Evolutionary conservation across 306 rosid species (phyloP).

Genomic region (Crataegus laevigata): DNA sequence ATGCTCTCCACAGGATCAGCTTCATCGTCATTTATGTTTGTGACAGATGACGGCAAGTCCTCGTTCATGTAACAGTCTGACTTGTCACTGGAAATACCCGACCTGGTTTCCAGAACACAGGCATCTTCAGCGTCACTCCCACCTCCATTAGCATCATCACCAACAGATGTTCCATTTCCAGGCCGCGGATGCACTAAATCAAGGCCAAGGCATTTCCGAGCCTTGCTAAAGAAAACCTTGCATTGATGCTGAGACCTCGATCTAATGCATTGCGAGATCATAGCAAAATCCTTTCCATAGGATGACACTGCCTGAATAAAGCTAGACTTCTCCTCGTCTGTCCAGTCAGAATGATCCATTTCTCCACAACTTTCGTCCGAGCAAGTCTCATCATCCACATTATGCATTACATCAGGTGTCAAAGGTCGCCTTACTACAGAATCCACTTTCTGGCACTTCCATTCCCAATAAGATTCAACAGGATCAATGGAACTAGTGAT

Average conservation of each 20-base stretch:
- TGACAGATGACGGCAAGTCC: conserved; percentile 34
- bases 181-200: conserved; percentile 45
- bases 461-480: conserved; percentile 42
- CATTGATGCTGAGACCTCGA: conserved; percentile 81
- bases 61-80: conserved; percentile 47
- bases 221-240: conserved; percentile 91
- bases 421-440: conserved; percentile 28
- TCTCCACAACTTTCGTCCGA: conserved; percentile 94
- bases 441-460: conserved; percentile 41
- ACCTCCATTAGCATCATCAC: conserved; percentile 58
- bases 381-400: conserved; percentile 67
- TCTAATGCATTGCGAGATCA: conserved; percentile 59
- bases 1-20: conserved; percentile 36
- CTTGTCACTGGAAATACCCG: conserved; percentile 43
- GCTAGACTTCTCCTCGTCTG: conserved; percentile 73
- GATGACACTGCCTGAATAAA: conserved; percentile 82
- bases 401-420: conserved; percentile 34
- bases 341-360: conserved; percentile 77
- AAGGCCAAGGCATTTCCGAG: conserved; percentile 79
- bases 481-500: conserved; percentile 67
- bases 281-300: conserved; percentile 66
- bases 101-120: conserved; percentile 49
- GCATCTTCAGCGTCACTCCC: conserved; percentile 77
- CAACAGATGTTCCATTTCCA: conserved; percentile 41
- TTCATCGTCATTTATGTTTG: conserved; percentile 32